phyloP scores from a whole-genome alignment of 2,329 filamentous ascomycete genomes.

The Nothopassalora personata region DNA sequence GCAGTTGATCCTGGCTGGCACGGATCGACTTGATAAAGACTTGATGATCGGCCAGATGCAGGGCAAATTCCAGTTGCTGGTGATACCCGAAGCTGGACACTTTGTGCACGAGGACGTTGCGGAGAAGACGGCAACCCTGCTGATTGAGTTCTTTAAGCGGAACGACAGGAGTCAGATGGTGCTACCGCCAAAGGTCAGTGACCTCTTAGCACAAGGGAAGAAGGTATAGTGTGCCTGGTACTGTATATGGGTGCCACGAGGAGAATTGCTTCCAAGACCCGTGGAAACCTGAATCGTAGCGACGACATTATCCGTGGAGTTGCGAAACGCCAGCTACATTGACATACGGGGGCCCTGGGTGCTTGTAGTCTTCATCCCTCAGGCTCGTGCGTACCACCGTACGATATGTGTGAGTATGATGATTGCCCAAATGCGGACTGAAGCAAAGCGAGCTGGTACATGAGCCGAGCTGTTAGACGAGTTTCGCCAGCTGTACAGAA shows the following conservation, averaged over 20 bases:
- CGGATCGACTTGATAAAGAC: conserved; percentile 84
- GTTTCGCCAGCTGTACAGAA: too few species aligned
- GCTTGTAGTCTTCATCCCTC: too few species aligned
- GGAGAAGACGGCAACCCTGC: conserved; percentile 75
- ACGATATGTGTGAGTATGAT: too few species aligned
- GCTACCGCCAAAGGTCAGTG: conserved; percentile 78
- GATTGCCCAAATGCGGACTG: too few species aligned
- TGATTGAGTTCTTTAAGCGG: conserved; percentile 85
- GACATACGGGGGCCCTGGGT: too few species aligned
- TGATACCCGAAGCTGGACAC: conserved; percentile 91
- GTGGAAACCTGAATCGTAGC: too few species aligned
- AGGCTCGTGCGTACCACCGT: too few species aligned
- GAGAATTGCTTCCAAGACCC: too few species aligned
- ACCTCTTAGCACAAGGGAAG: conserved; percentile 46
- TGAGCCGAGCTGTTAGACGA: too few species aligned
- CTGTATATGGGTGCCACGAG: not conserved
- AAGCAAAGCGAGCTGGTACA: too few species aligned
- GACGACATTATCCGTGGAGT: too few species aligned
- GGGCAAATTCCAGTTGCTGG: conserved; percentile 92
- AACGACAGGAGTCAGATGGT: conserved; percentile 84
- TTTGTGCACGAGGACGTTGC: conserved; percentile 96
- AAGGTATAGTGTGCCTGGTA: conserved; percentile 39
- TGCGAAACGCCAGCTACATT: too few species aligned
- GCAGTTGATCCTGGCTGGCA: conserved; percentile 77
- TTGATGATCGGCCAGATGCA: conserved; percentile 97